These are phyloP conservation scores for Orychophragmus violaceus DNA, from an alignment of 345 rosid species.

Conservation along the genomic window DNA sequence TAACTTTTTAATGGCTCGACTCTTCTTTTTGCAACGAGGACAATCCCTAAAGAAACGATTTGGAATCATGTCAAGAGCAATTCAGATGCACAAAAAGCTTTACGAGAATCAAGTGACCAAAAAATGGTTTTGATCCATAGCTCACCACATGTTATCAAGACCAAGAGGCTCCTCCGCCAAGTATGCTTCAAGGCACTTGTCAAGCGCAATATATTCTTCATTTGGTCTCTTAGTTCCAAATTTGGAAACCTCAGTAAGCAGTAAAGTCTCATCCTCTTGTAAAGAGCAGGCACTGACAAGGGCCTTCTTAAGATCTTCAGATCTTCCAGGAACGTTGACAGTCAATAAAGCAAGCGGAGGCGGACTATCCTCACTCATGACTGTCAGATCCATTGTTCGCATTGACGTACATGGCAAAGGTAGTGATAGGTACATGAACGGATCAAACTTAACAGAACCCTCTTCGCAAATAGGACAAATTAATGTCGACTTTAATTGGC, in stretches of 20 bases:
- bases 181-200: slow-evolving; percentile 89
- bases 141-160: slow-evolving; percentile 98
- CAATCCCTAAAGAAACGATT: slow-evolving; percentile 66
- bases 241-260: slow-evolving; percentile 65
- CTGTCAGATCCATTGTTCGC: slow-evolving; percentile 82
- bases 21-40: slow-evolving; percentile 79
- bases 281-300: slow-evolving; percentile 69
- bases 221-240: slow-evolving; percentile 63
- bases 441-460: too few species aligned
- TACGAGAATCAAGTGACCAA: neutral
- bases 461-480: too few species aligned
- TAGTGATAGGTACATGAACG: too few species aligned
- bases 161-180: slow-evolving; percentile 99
- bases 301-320: slow-evolving; percentile 74
- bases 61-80: neutral
- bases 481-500: slow-evolving; percentile 94
- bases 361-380: slow-evolving; percentile 50
- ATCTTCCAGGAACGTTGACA: slow-evolving; percentile 75
- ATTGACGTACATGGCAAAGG: too few species aligned
- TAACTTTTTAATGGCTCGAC: slow-evolving; percentile 85
- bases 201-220: slow-evolving; percentile 70
- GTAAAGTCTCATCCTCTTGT: slow-evolving; percentile 70
- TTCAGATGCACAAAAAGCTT: neutral
- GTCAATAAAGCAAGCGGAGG: slow-evolving; percentile 62
- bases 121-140: slow-evolving; percentile 10